Base-by-base conservation (phyloP, 2,329 filamentous ascomycete genomes). In the Colletotrichum paranaense region DNA sequence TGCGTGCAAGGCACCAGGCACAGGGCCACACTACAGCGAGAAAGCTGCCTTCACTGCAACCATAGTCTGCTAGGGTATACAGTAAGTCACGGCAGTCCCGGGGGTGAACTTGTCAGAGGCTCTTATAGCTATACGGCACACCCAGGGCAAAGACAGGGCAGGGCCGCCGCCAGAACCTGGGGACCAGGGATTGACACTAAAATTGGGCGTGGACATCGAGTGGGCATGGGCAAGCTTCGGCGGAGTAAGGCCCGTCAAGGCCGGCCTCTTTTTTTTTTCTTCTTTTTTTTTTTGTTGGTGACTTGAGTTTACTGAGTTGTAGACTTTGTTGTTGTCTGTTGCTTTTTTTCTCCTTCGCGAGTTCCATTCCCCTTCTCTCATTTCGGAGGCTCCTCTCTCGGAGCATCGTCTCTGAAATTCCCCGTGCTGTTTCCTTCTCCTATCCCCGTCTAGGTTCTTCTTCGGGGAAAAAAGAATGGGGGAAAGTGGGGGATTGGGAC, bases 1-100 rank as follows among this genome's bases (percentile, higher is more conserved):
- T 52, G 16, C n/a, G 59, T 24, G 62, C 52, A 66, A 68, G 67
- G 67, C 66, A 67, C 64, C 35, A 62, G 66, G 52, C 42, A 49
- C 16, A 19, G 19, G 42, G 42, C 42, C 63, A 66, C 63, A 57
- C 52, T 56, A 22, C 62, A 26, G 38, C 32, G 22, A 60, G 32
- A 32, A 60, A 22, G 38, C 60, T 8, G 30, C 62, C 49, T 49
- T 28, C 58, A 46, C 59, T 62, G 38, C 59, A 49, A 30, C 38
- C 5, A 26, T 52, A 22, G 42, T n/a, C 42, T n/a, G 19, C 38
- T 38, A 49, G 68, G 63, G 19, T 35, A 35, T 12, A 35, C 32
- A 35, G 32, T 30, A 62, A 62, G 62, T 24, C 60, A 14, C 67
- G 58, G 49, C 59, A 65, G 68, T 14, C 68, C 55, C 67, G 62